Conservation (phyloP, 129 eudicot genomes). For the Tagetes patula region DNA sequence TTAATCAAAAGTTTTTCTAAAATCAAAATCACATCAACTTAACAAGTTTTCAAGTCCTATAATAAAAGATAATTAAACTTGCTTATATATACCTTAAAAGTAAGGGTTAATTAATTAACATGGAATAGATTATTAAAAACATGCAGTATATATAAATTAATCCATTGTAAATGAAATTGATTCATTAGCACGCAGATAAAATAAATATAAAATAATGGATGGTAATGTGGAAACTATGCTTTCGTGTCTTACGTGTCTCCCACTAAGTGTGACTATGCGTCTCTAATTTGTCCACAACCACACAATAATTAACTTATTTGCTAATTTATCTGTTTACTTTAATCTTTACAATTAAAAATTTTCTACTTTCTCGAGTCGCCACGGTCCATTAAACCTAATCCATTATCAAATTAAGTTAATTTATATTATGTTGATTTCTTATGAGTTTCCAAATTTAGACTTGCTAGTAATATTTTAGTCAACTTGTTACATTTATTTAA, state of each 20-base stretch:
- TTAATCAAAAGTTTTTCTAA: too few species aligned
- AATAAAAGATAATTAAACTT: too few species aligned
- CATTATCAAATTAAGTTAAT: slow-evolving; percentile 16
- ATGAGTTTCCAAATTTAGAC: neutral
- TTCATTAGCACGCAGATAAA: slow-evolving; percentile 15
- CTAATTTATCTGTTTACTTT: slow-evolving; percentile 12
- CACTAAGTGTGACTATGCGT: slow-evolving; percentile 23
- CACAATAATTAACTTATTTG: slow-evolving; percentile 17
- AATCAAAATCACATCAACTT: too few species aligned
- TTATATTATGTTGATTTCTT: neutral
- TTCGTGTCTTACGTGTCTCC: slow-evolving; percentile 26
- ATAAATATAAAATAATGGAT: slow-evolving; percentile 23
- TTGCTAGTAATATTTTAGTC: neutral
- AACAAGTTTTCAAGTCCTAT: too few species aligned
- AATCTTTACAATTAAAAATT: neutral
- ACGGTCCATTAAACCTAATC: slow-evolving; percentile 28
- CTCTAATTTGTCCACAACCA: slow-evolving; percentile 21
- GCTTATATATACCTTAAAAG: too few species aligned
- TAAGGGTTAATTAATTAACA: neutral
- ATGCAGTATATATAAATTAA: neutral
- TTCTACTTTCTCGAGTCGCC: slow-evolving; percentile 30
- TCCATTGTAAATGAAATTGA: neutral
- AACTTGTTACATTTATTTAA: neutral
- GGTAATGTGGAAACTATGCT: slow-evolving; percentile 17
- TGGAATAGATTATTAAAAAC: too few species aligned